phyloP scores from a whole-genome alignment of 2,329 filamentous ascomycete species.

The Aspergillus quadrilineatus region DNA sequence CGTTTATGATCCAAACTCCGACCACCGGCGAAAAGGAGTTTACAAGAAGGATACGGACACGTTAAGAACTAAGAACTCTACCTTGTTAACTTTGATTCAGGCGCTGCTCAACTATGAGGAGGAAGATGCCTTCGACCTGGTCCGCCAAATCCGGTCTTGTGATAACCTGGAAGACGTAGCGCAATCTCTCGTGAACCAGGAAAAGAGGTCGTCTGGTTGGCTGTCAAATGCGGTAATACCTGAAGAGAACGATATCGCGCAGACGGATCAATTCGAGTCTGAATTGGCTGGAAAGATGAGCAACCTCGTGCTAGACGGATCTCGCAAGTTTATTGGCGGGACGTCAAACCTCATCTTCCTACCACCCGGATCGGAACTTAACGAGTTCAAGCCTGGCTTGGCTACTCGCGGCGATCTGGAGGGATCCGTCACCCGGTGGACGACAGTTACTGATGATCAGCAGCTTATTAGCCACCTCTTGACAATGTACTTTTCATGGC shows the following conservation, averaged over 20 bases:
- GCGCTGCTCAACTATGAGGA: constrained; percentile 89
- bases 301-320: constrained; percentile 81
- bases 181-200: constrained; percentile 56
- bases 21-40: constrained; percentile 93
- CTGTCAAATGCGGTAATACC: constrained; percentile 33
- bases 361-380: constrained; percentile 51
- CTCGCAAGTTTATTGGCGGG: constrained; percentile 86
- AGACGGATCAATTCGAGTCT: constrained; percentile 61
- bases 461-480: constrained; percentile 81
- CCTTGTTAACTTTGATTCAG: constrained; percentile 87
- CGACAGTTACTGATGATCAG: constrained; percentile 75
- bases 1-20: constrained; percentile 92
- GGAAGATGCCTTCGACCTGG: constrained; percentile 76
- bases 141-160: constrained; percentile 84
- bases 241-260: constrained; percentile 41
- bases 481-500: constrained; percentile 98
- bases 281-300: constrained; percentile 92
- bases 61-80: constrained; percentile 81
- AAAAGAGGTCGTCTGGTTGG: constrained; percentile 48
- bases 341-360: constrained; percentile 91
- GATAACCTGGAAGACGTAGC: constrained; percentile 69
- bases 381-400: constrained; percentile 39
- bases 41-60: constrained; percentile 92
- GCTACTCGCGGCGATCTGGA: constrained; percentile 54
- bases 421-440: constrained; percentile 81